Evolutionary conservation across 441 rosid genomes (phyloP).

Genomic region (Adansonia gregorii): DNA sequence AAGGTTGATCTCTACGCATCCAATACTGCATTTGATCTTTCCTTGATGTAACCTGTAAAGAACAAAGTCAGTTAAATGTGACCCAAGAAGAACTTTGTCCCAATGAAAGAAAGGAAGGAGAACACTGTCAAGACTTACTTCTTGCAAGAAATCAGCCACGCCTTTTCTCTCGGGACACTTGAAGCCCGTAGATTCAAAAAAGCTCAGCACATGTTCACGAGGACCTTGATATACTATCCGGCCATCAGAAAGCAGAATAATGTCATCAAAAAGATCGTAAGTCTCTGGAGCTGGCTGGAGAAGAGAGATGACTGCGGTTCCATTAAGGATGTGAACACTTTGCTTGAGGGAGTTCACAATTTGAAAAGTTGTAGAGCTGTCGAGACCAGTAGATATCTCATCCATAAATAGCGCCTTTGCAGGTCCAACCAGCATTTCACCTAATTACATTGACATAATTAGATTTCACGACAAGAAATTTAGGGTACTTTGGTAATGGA

Average conservation of each 20-base stretch:
- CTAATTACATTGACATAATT: not conserved
- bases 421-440: slow-evolving; percentile 79
- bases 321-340: slow-evolving; percentile 72
- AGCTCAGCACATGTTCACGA: slow-evolving; percentile 68
- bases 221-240: slow-evolving; percentile 81
- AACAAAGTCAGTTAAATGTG: not conserved
- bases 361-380: slow-evolving; percentile 85
- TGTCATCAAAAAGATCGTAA: slow-evolving; percentile 82
- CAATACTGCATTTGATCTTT: slow-evolving; percentile 92
- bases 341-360: slow-evolving; percentile 77
- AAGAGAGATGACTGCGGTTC: slow-evolving; percentile 69
- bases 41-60: slow-evolving; percentile 78
- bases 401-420: slow-evolving; percentile 81
- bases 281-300: slow-evolving; percentile 97
- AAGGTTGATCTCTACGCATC: slow-evolving; percentile 58
- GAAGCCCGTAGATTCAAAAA: slow-evolving; percentile 77
- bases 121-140: slow-evolving; percentile 39
- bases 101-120: not conserved
- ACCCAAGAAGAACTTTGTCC: slow-evolving; percentile 5
- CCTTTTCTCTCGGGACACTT: slow-evolving; percentile 89
- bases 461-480: not conserved
- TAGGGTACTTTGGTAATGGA: not conserved
- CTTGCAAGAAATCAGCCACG: slow-evolving; percentile 83
- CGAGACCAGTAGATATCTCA: slow-evolving; percentile 94
- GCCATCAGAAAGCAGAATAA: slow-evolving; percentile 79